phyloP scores from a whole-genome alignment of 768 basidiomycete genomes.

The Agrocybe praecox region DNA sequence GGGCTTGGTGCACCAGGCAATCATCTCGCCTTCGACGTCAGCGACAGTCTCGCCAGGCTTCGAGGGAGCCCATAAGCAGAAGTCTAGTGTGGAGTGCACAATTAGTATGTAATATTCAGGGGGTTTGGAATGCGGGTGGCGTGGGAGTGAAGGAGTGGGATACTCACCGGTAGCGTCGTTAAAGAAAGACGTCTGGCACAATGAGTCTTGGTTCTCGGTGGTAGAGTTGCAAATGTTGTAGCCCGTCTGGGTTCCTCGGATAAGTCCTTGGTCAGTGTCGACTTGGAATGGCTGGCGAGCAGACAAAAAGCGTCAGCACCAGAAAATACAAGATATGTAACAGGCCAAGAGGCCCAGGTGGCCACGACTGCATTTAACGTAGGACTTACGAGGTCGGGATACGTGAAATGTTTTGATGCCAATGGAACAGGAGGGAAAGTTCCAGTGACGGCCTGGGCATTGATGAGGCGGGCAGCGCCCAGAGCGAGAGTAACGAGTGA shows the following conservation, averaged over 20 bases:
- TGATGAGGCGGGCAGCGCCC: slow-evolving; percentile 25
- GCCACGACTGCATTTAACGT: background rate
- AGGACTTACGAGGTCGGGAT: slow-evolving; percentile 44
- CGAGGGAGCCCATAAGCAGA: slow-evolving; percentile 68
- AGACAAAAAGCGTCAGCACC: background rate
- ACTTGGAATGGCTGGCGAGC: slow-evolving; percentile 35
- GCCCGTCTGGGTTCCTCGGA: slow-evolving; percentile 53
- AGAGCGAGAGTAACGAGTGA: slow-evolving; percentile 18
- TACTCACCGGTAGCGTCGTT: slow-evolving; percentile 50
- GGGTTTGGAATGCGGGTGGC: background rate
- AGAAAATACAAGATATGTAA: background rate
- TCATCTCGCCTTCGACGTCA: slow-evolving; percentile 70
- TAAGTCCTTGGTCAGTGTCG: slow-evolving; percentile 34
- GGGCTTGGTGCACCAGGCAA: slow-evolving; percentile 77
- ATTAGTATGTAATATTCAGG: too few species aligned
- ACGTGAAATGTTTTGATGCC: slow-evolving; percentile 44
- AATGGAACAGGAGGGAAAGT: slow-evolving; percentile 50
- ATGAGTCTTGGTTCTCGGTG: slow-evolving; percentile 61
- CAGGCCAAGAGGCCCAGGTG: background rate
- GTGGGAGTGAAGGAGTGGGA: background rate
- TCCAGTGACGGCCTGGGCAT: slow-evolving; percentile 27
- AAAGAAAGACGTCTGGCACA: slow-evolving; percentile 64
- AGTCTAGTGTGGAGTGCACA: too few species aligned
- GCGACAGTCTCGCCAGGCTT: slow-evolving; percentile 57
- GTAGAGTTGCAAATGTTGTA: slow-evolving; percentile 73